A percentile compares a stretch with the other conserved stretches of the same genome.
phyloP scores from a whole-genome alignment of 2,329 filamentous ascomycete genomes.

The Ceratocystis destructans region DNA sequence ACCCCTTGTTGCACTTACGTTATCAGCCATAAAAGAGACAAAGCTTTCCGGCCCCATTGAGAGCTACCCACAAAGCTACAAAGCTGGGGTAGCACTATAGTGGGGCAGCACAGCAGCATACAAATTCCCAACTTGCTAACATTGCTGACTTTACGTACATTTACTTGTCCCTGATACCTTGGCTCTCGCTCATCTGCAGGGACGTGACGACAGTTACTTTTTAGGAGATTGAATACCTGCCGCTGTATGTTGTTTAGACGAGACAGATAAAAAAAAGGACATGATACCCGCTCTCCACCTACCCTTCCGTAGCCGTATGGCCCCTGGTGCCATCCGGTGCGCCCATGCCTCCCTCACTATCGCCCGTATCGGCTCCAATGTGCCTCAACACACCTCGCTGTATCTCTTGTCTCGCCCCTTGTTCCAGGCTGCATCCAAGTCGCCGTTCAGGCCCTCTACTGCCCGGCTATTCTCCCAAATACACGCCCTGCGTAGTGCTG shows the following conservation, averaged over 20 bases:
- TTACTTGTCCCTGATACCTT: too few relatives aligned
- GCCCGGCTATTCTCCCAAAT: neutral
- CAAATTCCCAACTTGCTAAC: neutral
- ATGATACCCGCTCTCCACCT: neutral
- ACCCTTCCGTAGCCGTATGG: neutral
- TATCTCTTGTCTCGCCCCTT: neutral
- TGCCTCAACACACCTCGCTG: neutral
- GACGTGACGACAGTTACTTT: too few relatives aligned
- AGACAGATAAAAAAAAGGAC: neutral
- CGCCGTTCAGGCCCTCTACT: neutral
- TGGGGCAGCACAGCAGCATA: neutral
- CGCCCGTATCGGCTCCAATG: neutral
- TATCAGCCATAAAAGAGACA: neutral
- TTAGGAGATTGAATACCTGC: neutral
- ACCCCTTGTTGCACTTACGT: neutral
- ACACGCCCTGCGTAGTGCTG: neutral
- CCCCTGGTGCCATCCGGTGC: neutral
- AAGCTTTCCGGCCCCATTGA: neutral
- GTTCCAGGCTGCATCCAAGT: neutral
- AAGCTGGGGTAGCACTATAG: constrained; percentile 4
- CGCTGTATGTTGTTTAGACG: neutral
- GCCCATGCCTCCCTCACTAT: neutral
- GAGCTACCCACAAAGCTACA: constrained; percentile 1
- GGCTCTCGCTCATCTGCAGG: too few relatives aligned
- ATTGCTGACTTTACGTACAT: too few relatives aligned